Evolutionary conservation across 805 yeast genomes (phyloP).

Genomic region (Tetrapisispora taiwanensis): DNA sequence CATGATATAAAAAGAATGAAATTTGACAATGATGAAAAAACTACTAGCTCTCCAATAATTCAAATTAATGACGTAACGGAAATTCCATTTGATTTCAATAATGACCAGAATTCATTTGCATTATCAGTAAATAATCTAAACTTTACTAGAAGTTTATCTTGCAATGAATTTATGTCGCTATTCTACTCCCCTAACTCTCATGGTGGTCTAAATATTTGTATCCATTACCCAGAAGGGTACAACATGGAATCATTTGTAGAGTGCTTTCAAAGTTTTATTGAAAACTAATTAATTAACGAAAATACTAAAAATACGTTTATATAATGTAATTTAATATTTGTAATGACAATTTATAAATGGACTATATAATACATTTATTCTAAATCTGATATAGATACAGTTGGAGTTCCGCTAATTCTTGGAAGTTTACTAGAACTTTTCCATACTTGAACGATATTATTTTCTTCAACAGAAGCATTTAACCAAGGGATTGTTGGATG

Average conservation of each 20-base stretch:
- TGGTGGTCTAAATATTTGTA: conserved; percentile 21
- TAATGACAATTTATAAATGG: neutral
- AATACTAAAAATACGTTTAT: neutral
- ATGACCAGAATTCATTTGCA: neutral
- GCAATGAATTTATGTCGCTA: conserved; percentile 19
- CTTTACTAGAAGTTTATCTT: conserved; percentile 17
- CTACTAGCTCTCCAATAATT: conserved; percentile 10
- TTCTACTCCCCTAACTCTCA: conserved; percentile 16
- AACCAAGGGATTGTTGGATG: conserved; percentile 67
- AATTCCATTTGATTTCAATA: conserved; percentile 4
- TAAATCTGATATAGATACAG: conserved; percentile 5
- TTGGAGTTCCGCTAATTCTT: conserved; percentile 19
- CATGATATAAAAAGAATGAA: conserved; percentile 25
- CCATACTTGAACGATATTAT: conserved; percentile 39
- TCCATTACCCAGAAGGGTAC: conserved; percentile 21
- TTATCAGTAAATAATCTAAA: conserved; percentile 15
- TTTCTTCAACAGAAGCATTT: conserved; percentile 45
- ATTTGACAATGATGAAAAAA: conserved; percentile 8
- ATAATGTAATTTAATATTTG: neutral
- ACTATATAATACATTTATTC: conserved; percentile 4
- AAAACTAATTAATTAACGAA: conserved; percentile 5
- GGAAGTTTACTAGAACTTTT: conserved; percentile 32
- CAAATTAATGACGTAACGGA: conserved; percentile 22
- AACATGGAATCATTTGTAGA: conserved; percentile 23
- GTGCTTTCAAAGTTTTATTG: conserved; percentile 22